phyloP scores from a whole-genome alignment of 2,329 filamentous ascomycete genomes.

The Aspergillus nomiae region DNA sequence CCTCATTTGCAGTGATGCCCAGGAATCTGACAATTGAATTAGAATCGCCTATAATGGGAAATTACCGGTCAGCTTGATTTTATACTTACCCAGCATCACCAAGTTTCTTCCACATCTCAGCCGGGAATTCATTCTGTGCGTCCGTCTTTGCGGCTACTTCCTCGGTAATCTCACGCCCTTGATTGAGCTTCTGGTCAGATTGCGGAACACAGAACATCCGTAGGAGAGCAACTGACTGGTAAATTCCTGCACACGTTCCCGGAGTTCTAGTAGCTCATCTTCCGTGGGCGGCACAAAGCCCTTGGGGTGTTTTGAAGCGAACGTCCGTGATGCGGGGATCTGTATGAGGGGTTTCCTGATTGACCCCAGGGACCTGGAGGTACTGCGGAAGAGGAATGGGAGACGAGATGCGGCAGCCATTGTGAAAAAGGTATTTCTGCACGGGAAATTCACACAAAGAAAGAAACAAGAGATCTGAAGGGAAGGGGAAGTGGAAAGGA shows the following conservation, averaged over 20 bases:
- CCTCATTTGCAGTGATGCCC: conserved; percentile 90
- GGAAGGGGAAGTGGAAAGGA: neutral
- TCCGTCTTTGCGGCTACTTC: conserved; percentile 83
- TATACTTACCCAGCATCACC: conserved; percentile 71
- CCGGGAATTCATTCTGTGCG: conserved; percentile 81
- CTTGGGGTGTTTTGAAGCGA: conserved; percentile 70
- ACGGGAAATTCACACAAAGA: neutral
- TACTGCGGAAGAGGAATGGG: conserved; percentile 37
- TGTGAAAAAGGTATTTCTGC: neutral
- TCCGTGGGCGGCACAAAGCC: conserved; percentile 67
- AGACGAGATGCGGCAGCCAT: conserved; percentile 37
- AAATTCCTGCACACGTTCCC: conserved; percentile 86
- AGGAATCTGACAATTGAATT: conserved; percentile 61
- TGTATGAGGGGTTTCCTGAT: conserved; percentile 32
- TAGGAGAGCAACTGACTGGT: conserved; percentile 49
- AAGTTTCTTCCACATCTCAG: conserved; percentile 89
- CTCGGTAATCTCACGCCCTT: conserved; percentile 79
- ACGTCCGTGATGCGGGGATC: conserved; percentile 38
- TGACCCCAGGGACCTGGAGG: conserved; percentile 31
- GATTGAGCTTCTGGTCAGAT: neutral
- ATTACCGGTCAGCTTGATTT: neutral
- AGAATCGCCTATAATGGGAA: neutral
- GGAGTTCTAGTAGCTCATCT: conserved; percentile 75
- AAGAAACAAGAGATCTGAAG: neutral
- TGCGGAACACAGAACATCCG: neutral